A percentile compares a stretch with the other conserved stretches of the same genome.
phyloP scores from a whole-genome alignment of 257 asterid genomes.

The Przewalskia tangutica region DNA sequence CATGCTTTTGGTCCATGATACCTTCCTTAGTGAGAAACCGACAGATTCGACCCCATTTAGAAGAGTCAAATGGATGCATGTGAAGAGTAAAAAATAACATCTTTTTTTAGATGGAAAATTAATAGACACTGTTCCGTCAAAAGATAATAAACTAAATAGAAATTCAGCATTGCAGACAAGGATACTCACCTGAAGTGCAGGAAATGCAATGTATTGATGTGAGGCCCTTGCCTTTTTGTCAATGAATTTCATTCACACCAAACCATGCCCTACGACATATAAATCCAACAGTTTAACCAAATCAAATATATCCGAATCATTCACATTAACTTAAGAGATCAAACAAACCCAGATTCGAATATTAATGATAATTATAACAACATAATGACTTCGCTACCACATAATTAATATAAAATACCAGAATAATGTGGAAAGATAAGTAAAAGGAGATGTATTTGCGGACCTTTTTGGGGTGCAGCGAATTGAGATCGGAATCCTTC shows the following conservation, averaged over 20 bases:
- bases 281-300: too few species aligned
- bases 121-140: not conserved
- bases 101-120: not conserved
- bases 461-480: too few species aligned
- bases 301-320: too few species aligned
- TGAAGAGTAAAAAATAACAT: not conserved
- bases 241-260: not conserved
- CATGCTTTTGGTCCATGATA: conserved; percentile 39
- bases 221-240: not conserved
- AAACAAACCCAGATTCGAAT: too few species aligned
- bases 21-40: conserved; percentile 57
- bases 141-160: not conserved
- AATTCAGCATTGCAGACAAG: not conserved
- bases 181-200: not conserved
- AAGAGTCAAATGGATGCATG: conserved; percentile 98
- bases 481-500: too few species aligned
- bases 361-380: too few species aligned
- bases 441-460: too few species aligned
- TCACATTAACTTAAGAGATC: too few species aligned
- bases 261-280: too few species aligned
- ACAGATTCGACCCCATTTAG: conserved; percentile 96
- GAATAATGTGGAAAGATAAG: too few species aligned
- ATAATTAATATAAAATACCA: too few species aligned
- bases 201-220: not conserved
- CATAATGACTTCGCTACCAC: too few species aligned